Evolutionary conservation across 352 stramenopile species (phyloP).

Genomic region (Phytophthora citricola): DNA sequence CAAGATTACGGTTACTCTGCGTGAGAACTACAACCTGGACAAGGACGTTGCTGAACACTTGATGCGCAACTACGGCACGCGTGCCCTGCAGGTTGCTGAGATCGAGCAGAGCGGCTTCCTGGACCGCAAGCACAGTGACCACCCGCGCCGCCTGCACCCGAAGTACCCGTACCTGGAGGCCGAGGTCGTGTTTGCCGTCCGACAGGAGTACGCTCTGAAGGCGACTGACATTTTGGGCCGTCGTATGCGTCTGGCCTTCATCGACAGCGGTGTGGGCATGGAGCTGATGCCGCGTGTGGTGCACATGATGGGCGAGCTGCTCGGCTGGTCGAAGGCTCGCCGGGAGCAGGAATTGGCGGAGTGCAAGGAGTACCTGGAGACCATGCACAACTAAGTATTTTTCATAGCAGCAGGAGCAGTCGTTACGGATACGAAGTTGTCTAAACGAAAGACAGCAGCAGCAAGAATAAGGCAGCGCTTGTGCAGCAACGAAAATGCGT

Average conservation of each 20-base stretch:
- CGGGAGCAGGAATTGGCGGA: conserved; percentile 79
- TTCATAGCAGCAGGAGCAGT: conserved; percentile 21
- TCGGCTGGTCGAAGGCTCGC: conserved; percentile 85
- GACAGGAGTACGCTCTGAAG: conserved; percentile 95
- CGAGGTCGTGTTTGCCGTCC: conserved; percentile 94
- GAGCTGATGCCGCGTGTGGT: conserved; percentile 89
- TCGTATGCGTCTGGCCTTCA: conserved; percentile 93
- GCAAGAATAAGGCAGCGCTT: conserved; percentile 5
- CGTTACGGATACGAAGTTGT: conserved; percentile 24
- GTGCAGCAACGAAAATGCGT: conserved; percentile 26
- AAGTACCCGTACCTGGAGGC: conserved; percentile 96
- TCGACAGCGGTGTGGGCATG: conserved; percentile 87
- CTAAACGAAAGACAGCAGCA: conserved; percentile 14
- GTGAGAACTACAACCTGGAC: conserved; percentile 94
- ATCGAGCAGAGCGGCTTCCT: conserved; percentile 88
- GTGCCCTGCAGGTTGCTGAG: conserved; percentile 95
- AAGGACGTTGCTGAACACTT: conserved; percentile 96
- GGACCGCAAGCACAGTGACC: conserved; percentile 84
- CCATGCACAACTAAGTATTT: conserved; percentile 84
- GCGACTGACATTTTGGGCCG: conserved; percentile 93
- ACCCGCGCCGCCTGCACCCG: conserved; percentile 89
- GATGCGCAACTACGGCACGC: conserved; percentile 96
- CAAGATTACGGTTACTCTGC: conserved; percentile 93
- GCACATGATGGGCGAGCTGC: conserved; percentile 93
- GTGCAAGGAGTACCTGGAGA: conserved; percentile 80